phyloP scores from a whole-genome alignment of 768 basidiomycete species.

The Boletus patriciae region DNA sequence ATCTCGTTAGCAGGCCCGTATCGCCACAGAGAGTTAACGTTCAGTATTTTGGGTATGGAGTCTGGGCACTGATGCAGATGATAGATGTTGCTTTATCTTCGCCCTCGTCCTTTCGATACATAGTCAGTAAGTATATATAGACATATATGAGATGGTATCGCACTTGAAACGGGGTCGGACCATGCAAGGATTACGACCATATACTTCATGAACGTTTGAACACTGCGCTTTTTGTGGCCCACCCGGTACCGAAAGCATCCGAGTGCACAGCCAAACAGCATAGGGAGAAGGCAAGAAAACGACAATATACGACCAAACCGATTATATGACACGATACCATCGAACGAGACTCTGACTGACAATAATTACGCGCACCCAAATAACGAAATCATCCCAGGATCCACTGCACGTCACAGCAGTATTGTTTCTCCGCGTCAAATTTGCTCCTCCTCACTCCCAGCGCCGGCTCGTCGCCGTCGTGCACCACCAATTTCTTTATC shows the following conservation, averaged over 20 bases:
- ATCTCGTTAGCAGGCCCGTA: slow-evolving; percentile 2
- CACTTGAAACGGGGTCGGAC: too few species aligned
- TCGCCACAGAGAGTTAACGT: neutral
- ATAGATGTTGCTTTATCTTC: too few species aligned
- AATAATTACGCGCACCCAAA: neutral
- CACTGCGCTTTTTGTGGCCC: too few species aligned
- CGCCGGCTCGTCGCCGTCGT: neutral
- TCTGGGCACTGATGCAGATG: too few species aligned
- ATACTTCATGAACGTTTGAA: too few species aligned
- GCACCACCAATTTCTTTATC: neutral
- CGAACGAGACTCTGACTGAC: neutral
- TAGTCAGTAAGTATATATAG: too few species aligned
- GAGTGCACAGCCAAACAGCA: neutral
- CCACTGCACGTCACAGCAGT: neutral
- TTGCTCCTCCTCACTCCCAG: neutral
- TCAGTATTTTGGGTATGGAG: neutral
- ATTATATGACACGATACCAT: neutral
- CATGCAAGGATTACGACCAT: too few species aligned
- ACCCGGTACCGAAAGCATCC: too few species aligned
- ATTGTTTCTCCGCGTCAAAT: neutral
- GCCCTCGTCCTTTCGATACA: too few species aligned
- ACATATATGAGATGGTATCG: too few species aligned
- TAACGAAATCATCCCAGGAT: neutral
- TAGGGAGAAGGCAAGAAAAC: neutral
- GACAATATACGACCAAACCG: neutral